Percentiles rank a stretch among this genome's conserved stretches.
These are phyloP conservation scores for Populus trichocarpa DNA, from an alignment of 441 rosid genomes.

Conservation along the genomic window DNA sequence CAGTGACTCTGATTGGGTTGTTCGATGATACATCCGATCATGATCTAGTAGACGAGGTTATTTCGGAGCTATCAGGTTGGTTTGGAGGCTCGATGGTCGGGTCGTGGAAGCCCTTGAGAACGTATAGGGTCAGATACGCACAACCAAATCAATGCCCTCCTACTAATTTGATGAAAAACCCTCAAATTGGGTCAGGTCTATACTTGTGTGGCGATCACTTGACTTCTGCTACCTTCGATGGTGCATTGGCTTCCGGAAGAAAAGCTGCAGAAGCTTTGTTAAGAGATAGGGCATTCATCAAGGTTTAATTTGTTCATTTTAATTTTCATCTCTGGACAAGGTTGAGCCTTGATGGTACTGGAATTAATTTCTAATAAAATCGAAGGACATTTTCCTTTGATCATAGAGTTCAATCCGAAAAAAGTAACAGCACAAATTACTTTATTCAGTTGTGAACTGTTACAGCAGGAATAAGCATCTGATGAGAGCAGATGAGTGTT, in stretches of 20 bases:
- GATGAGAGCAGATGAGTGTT: too few species aligned
- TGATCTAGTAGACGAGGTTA: conserved; percentile 42
- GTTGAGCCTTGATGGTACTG: neutral
- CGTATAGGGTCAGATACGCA: conserved; percentile 63
- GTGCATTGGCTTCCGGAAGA: conserved; percentile 83
- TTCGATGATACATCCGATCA: conserved; percentile 50
- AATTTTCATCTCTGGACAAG: neutral
- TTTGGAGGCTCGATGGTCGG: conserved; percentile 45
- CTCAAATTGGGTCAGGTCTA: conserved; percentile 38
- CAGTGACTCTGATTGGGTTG: conserved; percentile 72
- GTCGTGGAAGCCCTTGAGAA: conserved; percentile 71
- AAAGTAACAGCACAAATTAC: too few species aligned
- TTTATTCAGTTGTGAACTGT: too few species aligned
- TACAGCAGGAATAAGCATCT: too few species aligned
- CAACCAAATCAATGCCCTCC: conserved; percentile 89
- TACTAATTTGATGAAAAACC: conserved; percentile 54
- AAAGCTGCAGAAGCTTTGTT: conserved; percentile 73
- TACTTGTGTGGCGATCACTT: conserved; percentile 71
- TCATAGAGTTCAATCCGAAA: neutral
- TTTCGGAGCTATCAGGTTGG: conserved; percentile 66
- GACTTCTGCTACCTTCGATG: conserved; percentile 83
- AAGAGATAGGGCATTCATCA: conserved; percentile 25
- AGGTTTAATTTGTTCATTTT: neutral
- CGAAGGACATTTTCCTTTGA: neutral
- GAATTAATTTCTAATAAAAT: too few species aligned